A percentile compares a stretch with the other conserved stretches of the same genome.
phyloP scores from a whole-genome alignment of 345 rosid genomes.

The Syzygium aromaticum region DNA sequence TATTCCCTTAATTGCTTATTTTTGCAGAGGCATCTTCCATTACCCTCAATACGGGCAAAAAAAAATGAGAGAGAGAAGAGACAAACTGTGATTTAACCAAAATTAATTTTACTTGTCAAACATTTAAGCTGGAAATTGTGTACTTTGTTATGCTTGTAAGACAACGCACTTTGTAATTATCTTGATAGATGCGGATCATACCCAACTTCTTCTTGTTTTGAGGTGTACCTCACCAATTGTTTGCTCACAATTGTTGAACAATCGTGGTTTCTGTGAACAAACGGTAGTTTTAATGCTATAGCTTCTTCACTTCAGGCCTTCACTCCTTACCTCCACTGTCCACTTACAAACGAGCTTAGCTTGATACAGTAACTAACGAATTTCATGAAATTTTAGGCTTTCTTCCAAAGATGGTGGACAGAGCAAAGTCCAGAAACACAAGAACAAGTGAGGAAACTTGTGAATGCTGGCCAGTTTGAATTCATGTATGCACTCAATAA shows the following conservation, averaged over 20 bases:
- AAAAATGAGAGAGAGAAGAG: background rate
- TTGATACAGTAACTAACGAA: background rate
- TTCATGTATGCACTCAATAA: conserved; percentile 49
- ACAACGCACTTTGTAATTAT: background rate
- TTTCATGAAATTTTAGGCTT: conserved; percentile 35
- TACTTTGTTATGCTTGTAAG: background rate
- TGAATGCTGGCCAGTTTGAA: conserved; percentile 57
- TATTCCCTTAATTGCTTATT: background rate
- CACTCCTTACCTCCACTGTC: background rate
- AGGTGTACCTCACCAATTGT: background rate
- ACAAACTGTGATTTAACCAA: background rate
- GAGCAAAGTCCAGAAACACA: conserved; percentile 49
- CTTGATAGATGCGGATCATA: background rate
- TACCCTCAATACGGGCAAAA: background rate
- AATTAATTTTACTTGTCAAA: background rate
- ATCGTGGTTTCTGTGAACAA: background rate
- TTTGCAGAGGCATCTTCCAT: background rate
- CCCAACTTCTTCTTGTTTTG: background rate
- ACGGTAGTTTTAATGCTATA: background rate
- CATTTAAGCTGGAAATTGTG: background rate
- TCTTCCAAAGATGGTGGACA: conserved; percentile 83
- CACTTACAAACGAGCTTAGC: background rate
- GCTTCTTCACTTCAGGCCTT: background rate
- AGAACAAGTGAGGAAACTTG: conserved; percentile 55
- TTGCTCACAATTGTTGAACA: background rate